Conservation (phyloP, 202 grass and related monocot species). For the Carex arenaria region DNA sequence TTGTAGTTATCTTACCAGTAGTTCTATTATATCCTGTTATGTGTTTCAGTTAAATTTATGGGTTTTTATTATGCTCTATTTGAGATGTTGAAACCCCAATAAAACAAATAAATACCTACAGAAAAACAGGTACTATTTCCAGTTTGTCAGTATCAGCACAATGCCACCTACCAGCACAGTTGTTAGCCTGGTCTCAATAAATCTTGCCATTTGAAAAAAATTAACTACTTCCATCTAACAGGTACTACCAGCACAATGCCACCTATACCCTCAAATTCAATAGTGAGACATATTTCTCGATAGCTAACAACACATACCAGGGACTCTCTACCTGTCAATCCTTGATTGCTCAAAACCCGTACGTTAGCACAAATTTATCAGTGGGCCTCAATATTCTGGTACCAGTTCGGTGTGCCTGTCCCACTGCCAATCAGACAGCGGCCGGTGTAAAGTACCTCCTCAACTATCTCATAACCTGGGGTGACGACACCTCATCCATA, state of each 20-base stretch:
- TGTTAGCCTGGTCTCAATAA: background rate
- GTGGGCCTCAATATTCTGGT: conserved; percentile 27
- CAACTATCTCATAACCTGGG: conserved; percentile 50
- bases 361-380: conserved; percentile 20
- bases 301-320: conserved; percentile 76
- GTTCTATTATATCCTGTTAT: background rate
- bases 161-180: no score
- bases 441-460: conserved; percentile 44
- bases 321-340: conserved; percentile 82
- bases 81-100: background rate
- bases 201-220: background rate
- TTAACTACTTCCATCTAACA: background rate
- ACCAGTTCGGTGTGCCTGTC: conserved; percentile 76
- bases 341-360: conserved; percentile 70
- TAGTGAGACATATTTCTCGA: conserved; percentile 52
- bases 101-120: background rate
- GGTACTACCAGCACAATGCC: conserved; percentile 76
- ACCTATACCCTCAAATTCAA: conserved; percentile 21
- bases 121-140: background rate
- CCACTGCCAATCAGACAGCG: conserved; percentile 38
- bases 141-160: background rate
- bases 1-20: background rate
- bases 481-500: conserved; percentile 33
- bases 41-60: background rate
- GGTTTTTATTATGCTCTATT: background rate